A percentile compares a stretch with the other conserved stretches of the same genome.
phyloP scores from a whole-genome alignment of 768 basidiomycete species.

The Rhodotorula diobovata region DNA sequence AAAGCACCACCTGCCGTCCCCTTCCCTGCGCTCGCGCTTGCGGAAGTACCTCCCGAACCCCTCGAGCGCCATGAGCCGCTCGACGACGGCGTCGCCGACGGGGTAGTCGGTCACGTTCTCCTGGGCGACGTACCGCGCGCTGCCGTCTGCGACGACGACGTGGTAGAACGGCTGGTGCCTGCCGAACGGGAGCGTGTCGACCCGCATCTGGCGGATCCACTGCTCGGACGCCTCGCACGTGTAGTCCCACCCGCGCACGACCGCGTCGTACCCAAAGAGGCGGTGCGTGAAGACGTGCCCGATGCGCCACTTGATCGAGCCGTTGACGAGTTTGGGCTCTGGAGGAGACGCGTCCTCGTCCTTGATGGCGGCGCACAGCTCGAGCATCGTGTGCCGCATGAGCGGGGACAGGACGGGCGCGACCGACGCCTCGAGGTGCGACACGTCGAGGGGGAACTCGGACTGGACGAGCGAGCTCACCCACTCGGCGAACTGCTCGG shows the following conservation, averaged over 20 bases:
- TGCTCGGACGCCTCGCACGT: constrained; percentile 34
- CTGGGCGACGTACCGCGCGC: constrained; percentile 27
- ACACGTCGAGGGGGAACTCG: constrained; percentile 25
- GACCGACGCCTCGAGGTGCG: neutral
- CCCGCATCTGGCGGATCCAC: constrained; percentile 36
- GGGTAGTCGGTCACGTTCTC: constrained; percentile 24
- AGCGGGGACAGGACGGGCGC: neutral
- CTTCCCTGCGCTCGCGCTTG: constrained; percentile 2
- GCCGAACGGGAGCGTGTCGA: constrained; percentile 24
- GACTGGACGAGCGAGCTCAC: constrained; percentile 25
- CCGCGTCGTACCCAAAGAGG: constrained; percentile 22
- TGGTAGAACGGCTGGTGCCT: constrained; percentile 36
- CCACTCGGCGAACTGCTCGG: constrained; percentile 21
- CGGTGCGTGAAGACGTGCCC: constrained; percentile 26
- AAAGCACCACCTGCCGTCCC: constrained; percentile 11
- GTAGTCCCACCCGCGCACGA: constrained; percentile 33
- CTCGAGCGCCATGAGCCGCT: neutral
- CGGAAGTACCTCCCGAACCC: constrained; percentile 27
- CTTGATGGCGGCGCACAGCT: constrained; percentile 16
- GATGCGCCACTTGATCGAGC: constrained; percentile 8
- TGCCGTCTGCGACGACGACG: constrained; percentile 30
- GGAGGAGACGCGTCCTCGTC: constrained; percentile 7
- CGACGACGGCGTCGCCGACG: neutral
- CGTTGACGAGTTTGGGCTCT: constrained; percentile 9
- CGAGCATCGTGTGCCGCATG: neutral